These are phyloP conservation scores for Clavispora fructus DNA, from an alignment of 805 yeast species.

Conservation along the genomic window DNA sequence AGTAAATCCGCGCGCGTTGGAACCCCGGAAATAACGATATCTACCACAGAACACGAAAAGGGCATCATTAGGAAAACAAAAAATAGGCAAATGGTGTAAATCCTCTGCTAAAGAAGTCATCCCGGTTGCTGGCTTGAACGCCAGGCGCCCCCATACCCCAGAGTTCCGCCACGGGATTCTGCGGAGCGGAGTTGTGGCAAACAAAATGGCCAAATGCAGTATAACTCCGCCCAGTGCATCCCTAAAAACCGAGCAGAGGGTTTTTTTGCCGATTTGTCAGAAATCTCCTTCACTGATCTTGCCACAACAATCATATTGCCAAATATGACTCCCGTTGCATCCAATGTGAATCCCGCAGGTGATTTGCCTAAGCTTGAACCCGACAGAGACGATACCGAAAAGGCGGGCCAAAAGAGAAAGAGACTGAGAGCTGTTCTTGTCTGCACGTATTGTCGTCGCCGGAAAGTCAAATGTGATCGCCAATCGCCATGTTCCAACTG, in stretches of 20 bases:
- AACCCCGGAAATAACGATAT: too few relatives aligned
- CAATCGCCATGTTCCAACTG: conserved; percentile 24
- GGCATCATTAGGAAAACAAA: too few relatives aligned
- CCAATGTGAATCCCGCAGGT: not conserved
- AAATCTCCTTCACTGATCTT: not conserved
- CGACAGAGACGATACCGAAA: conserved; percentile 13
- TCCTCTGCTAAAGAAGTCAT: too few relatives aligned
- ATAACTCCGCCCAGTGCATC: not conserved
- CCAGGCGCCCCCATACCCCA: too few relatives aligned
- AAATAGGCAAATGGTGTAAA: too few relatives aligned
- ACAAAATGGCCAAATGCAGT: not conserved
- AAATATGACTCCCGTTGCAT: not conserved
- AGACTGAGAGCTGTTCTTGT: conserved; percentile 22
- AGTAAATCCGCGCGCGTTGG: too few relatives aligned
- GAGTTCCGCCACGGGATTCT: too few relatives aligned
- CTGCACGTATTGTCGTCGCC: conserved; percentile 27
- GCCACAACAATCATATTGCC: not conserved
- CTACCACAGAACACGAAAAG: too few relatives aligned
- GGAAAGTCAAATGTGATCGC: conserved; percentile 31
- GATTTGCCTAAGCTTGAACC: not conserved
- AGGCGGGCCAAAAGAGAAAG: conserved; percentile 3
- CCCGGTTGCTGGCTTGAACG: too few relatives aligned
- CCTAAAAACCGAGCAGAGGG: not conserved
- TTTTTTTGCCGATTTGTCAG: not conserved
- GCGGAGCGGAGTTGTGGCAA: not conserved